phyloP scores from a whole-genome alignment of 331 rosid species.

The Spiraea crenata region DNA sequence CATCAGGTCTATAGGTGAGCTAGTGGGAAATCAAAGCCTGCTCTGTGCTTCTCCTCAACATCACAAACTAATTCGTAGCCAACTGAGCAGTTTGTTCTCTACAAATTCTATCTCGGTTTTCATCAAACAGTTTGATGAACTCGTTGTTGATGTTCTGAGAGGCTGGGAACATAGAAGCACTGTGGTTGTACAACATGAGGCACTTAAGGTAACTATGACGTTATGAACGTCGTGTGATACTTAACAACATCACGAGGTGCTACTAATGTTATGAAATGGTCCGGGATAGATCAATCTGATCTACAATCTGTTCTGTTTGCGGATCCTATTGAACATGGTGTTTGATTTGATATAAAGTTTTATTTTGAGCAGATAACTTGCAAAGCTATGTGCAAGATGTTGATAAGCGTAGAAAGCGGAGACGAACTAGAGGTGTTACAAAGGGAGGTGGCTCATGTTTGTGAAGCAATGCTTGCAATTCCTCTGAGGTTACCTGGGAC shows the following conservation, averaged over 20 bases:
- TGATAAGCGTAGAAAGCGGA: slow-evolving; percentile 56
- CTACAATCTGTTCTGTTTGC: background rate
- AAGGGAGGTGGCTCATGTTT: slow-evolving; percentile 42
- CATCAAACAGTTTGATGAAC: slow-evolving; percentile 53
- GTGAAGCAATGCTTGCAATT: slow-evolving; percentile 79
- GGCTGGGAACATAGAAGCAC: slow-evolving; percentile 48
- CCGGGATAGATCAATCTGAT: background rate
- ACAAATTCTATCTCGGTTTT: slow-evolving; percentile 36
- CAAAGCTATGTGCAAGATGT: slow-evolving; percentile 82
- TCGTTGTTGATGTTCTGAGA: slow-evolving; percentile 36
- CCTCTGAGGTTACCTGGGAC: slow-evolving; percentile 67
- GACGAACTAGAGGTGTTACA: slow-evolving; percentile 45
- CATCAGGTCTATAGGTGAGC: slow-evolving; percentile 55
- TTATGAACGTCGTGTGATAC: too few species aligned
- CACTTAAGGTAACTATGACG: slow-evolving; percentile 51
- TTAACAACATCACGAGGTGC: too few species aligned
- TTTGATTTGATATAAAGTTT: background rate
- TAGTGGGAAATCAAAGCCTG: slow-evolving; percentile 63
- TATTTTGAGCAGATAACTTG: slow-evolving; percentile 55
- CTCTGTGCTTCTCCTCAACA: slow-evolving; percentile 57
- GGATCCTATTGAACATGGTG: background rate
- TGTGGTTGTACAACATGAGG: slow-evolving; percentile 53
- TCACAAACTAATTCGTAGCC: slow-evolving; percentile 63
- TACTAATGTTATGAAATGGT: too few species aligned
- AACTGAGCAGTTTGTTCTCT: slow-evolving; percentile 50